Base-by-base conservation (phyloP, 2,329 filamentous ascomycete species). In the Colletotrichum paranaense region DNA sequence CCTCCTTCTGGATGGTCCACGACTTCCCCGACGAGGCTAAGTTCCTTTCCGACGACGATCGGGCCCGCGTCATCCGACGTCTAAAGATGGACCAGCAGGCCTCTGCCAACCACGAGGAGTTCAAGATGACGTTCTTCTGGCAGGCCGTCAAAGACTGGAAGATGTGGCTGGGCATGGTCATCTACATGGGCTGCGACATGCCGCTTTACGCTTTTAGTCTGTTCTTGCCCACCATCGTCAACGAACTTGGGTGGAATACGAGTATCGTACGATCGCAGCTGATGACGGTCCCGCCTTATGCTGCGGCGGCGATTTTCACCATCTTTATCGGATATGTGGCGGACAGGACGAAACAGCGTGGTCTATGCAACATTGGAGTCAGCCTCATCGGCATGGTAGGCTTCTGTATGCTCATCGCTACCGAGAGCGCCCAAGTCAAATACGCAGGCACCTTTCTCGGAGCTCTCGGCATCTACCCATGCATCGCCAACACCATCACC, bases 381-480 rank as follows among this genome's bases (percentile, higher is more conserved):
- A 92, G 93, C 0, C 66, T 93, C 0, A 78, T 98, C 3, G 95
- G 92, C 11, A 92, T 97, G 19, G 82, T 86, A 0, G 96, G 95
- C 0, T 98, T 98, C 80, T 81, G 87, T 52, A 95, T 98, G 92
- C 87, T 98, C 3, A 86, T 97, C 1, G 90, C 89, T 1, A 90
- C 90, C 4, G 84, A 88, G 3, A 85, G 86, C 5, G 86, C 95
- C 0, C 88, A 86, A 0, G 91, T 96, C 0, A 92, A 95, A 78
- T 98, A 98, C 80, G 93, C 92, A 0, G 95, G 93, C 0, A 93
- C 91, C 0, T 98, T 97, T 82, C 86, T 98, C 0, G 95, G 93
- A 0, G 95, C 95, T 0, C 86, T 96, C 69, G 95, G 95, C 1
- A 97, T 98, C 77, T 98, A 98, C 78, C 95, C 95, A 0, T 93